phyloP scores from a whole-genome alignment of 495 filamentous ascomycete genomes.

The Neurospora sp. region DNA sequence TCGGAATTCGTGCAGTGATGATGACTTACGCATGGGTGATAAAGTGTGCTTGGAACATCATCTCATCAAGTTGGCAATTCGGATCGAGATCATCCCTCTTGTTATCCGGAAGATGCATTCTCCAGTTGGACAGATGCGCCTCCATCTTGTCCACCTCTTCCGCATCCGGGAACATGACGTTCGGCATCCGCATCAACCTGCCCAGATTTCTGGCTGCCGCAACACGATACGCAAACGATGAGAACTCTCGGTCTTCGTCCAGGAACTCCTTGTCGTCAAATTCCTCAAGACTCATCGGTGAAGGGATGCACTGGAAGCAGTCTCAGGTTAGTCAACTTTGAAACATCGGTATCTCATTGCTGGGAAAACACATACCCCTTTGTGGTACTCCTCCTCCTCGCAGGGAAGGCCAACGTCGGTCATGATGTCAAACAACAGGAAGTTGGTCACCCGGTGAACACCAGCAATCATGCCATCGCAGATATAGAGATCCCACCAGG shows the following conservation, averaged over 20 bases:
- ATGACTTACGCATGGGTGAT: slow-evolving; percentile 55
- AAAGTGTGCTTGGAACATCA: slow-evolving; percentile 88
- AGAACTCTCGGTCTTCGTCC: slow-evolving; percentile 53
- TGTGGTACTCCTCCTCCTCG: slow-evolving; percentile 60
- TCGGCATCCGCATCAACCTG: slow-evolving; percentile 52
- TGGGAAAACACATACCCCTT: slow-evolving; percentile 41
- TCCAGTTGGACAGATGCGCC: slow-evolving; percentile 70
- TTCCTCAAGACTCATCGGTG: slow-evolving; percentile 51
- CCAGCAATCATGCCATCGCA: slow-evolving; percentile 60
- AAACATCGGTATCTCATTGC: not conserved
- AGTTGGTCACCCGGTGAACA: slow-evolving; percentile 46
- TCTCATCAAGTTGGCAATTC: slow-evolving; percentile 67
- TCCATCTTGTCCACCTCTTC: slow-evolving; percentile 50
- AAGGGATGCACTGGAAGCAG: slow-evolving; percentile 47
- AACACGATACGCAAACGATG: slow-evolving; percentile 69
- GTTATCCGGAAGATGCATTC: slow-evolving; percentile 64
- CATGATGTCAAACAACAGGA: slow-evolving; percentile 44
- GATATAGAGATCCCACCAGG: slow-evolving; percentile 87
- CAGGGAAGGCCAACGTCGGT: slow-evolving; percentile 61
- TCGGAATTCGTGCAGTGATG: not conserved
- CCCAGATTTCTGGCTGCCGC: slow-evolving; percentile 66
- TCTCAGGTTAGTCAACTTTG: slow-evolving; percentile 1
- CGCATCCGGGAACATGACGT: slow-evolving; percentile 33
- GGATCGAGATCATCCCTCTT: slow-evolving; percentile 62
- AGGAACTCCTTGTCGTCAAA: slow-evolving; percentile 62